A percentile compares a stretch with the other conserved stretches of the same genome.
These are phyloP conservation scores for Pichia insulana DNA, from an alignment of 805 yeast species.

Conservation along the genomic window DNA sequence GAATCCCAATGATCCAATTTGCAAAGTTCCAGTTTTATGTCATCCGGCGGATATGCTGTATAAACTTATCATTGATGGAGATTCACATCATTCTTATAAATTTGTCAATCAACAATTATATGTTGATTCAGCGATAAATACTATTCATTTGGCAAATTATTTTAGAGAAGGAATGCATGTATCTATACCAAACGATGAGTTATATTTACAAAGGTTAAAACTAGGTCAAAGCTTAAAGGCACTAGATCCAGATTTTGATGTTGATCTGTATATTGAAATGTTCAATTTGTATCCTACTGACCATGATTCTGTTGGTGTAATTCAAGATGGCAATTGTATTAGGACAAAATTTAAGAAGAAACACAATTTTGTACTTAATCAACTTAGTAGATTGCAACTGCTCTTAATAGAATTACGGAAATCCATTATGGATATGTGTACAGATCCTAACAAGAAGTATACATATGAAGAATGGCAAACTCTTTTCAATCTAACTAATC, in stretches of 20 bases:
- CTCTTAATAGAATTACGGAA: slow-evolving; percentile 27
- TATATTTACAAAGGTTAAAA: slow-evolving; percentile 6
- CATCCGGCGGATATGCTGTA: slow-evolving; percentile 17
- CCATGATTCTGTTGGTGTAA: slow-evolving; percentile 2
- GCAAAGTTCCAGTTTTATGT: slow-evolving; percentile 13
- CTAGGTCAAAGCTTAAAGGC: slow-evolving; percentile 12
- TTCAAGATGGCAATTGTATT: slow-evolving; percentile 8
- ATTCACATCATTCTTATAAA: slow-evolving; percentile 12
- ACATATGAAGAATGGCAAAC: slow-evolving; percentile 44
- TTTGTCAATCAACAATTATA: slow-evolving; percentile 16
- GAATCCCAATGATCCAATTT: background rate
- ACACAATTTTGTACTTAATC: slow-evolving; percentile 18
- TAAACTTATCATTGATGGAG: slow-evolving; percentile 14
- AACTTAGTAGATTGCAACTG: slow-evolving; percentile 19
- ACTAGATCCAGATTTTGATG: slow-evolving; percentile 15
- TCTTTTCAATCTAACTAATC: slow-evolving; percentile 27
- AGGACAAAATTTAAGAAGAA: slow-evolving; percentile 19
- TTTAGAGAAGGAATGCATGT: slow-evolving; percentile 16
- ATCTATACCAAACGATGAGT: slow-evolving; percentile 1
- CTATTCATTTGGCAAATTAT: slow-evolving; percentile 18
- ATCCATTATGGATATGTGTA: slow-evolving; percentile 28
- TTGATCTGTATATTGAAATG: slow-evolving; percentile 1
- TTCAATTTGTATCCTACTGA: background rate
- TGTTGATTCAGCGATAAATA: slow-evolving; percentile 10
- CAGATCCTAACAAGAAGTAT: slow-evolving; percentile 35